phyloP scores from a whole-genome alignment of 1,139 yeast species.

The Candida neerlandica region DNA sequence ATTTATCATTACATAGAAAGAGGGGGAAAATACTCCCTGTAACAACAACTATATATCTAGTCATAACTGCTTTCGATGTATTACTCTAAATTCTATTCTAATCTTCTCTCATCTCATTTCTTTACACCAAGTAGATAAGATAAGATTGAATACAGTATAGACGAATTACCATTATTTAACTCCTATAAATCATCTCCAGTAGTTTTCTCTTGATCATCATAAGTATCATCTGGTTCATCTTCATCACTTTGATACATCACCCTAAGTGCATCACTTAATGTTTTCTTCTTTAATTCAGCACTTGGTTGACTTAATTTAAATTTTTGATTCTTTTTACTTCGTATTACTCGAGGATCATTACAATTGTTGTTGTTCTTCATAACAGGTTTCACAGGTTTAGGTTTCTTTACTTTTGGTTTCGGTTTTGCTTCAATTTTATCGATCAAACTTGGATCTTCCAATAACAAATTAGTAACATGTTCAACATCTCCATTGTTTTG shows the following conservation, averaged over 20 bases:
- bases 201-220: constrained; percentile 67
- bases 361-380: constrained; percentile 9
- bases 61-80: too few species aligned
- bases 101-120: too few species aligned
- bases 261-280: constrained; percentile 64
- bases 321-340: constrained; percentile 5
- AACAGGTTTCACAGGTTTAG: neutral
- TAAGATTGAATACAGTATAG: too few species aligned
- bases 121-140: too few species aligned
- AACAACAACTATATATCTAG: too few species aligned
- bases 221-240: constrained; percentile 83
- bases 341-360: constrained; percentile 6
- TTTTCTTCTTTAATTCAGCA: constrained; percentile 49
- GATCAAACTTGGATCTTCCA: constrained; percentile 60
- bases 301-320: constrained; percentile 10
- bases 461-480: constrained; percentile 54
- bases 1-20: too few species aligned
- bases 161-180: neutral
- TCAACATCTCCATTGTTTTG: constrained; percentile 59
- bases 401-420: constrained; percentile 7
- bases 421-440: constrained; percentile 22
- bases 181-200: constrained; percentile 23
- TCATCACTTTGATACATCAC: constrained; percentile 74
- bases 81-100: too few species aligned
- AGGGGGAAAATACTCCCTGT: too few species aligned